These are phyloP conservation scores for Auricularia cornea DNA, from an alignment of 768 basidiomycete species.

Conservation along the genomic window DNA sequence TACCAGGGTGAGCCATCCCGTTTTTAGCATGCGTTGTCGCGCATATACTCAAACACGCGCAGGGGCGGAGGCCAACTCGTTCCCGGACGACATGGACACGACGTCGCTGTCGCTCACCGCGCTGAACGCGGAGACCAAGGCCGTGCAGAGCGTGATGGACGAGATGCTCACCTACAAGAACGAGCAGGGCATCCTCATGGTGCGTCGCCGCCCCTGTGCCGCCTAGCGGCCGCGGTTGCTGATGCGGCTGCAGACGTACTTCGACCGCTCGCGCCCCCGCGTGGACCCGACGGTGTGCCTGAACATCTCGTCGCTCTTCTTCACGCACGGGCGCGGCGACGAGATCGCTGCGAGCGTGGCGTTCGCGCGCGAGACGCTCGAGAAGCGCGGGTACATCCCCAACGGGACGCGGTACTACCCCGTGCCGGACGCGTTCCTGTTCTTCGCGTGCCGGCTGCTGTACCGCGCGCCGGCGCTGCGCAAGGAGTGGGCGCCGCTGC, in stretches of 20 bases:
- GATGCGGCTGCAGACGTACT: constrained; percentile 35
- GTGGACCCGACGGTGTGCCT: constrained; percentile 44
- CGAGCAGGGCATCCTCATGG: constrained; percentile 44
- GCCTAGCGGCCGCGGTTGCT: background rate
- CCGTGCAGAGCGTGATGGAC: constrained; percentile 37
- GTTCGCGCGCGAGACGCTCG: constrained; percentile 43
- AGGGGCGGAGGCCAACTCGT: constrained; percentile 34
- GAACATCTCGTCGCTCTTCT: constrained; percentile 43
- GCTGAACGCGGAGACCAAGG: constrained; percentile 22
- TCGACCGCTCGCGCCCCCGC: constrained; percentile 41
- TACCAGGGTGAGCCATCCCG: constrained; percentile 33
- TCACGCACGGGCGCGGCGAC: constrained; percentile 37
- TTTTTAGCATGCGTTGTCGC: too few relatives aligned
- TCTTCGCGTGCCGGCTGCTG: constrained; percentile 41
- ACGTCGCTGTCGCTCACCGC: constrained; percentile 47
- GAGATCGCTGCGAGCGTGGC: constrained; percentile 37
- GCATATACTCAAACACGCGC: constrained; percentile 15
- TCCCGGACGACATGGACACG: constrained; percentile 50
- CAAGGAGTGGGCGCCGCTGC: constrained; percentile 28
- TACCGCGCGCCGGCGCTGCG: constrained; percentile 25
- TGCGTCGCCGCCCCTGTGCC: constrained; percentile 11
- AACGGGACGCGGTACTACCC: constrained; percentile 50
- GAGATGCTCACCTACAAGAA: constrained; percentile 47
- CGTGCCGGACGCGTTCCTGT: constrained; percentile 45
- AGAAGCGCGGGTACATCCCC: constrained; percentile 40